Percentiles rank a stretch among this genome's conserved stretches.
Evolutionary conservation across 1,284 basidiomycete species (phyloP).

Genomic region (Cryptococcus jaspeensis): DNA sequence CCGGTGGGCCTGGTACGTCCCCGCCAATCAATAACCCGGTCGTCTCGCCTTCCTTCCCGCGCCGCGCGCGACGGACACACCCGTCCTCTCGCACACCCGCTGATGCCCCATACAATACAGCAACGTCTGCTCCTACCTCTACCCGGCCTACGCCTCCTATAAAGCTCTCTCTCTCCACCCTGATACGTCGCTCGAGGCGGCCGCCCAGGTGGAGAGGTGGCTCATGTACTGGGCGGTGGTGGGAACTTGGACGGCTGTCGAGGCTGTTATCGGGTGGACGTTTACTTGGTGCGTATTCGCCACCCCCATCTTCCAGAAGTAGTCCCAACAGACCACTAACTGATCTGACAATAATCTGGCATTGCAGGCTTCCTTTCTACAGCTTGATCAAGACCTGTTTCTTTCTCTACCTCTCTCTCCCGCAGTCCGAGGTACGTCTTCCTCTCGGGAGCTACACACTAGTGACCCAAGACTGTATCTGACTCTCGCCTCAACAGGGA

Average conservation of each 20-base stretch:
- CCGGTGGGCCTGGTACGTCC: slow-evolving; percentile 14
- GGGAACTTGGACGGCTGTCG: slow-evolving; percentile 63
- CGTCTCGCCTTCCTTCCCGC: not conserved
- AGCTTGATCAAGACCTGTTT: slow-evolving; percentile 69
- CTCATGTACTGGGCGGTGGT: slow-evolving; percentile 59
- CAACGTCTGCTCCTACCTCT: slow-evolving; percentile 47
- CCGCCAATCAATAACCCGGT: not conserved
- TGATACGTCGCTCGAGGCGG: slow-evolving; percentile 59
- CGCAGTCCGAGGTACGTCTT: slow-evolving; percentile 65
- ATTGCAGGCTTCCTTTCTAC: slow-evolving; percentile 73
- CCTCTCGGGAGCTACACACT: too few species aligned
- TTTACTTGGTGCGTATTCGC: slow-evolving; percentile 62
- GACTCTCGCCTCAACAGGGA: slow-evolving; percentile 55
- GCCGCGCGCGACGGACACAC: not conserved
- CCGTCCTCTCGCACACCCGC: not conserved
- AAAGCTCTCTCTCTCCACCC: slow-evolving; percentile 60
- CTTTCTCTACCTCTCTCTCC: slow-evolving; percentile 69
- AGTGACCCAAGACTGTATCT: not conserved
- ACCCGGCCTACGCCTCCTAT: slow-evolving; percentile 53
- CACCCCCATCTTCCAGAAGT: not conserved
- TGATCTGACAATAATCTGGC: not conserved
- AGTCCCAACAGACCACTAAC: too few species aligned
- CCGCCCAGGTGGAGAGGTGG: slow-evolving; percentile 55
- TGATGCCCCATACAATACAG: slow-evolving; percentile 15
- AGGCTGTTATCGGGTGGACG: slow-evolving; percentile 66